Percentiles rank a stretch among this genome's conserved stretches.
Evolutionary conservation across 2,329 filamentous ascomycete genomes (phyloP).

Genomic region (Ceratocystis ficicola): DNA sequence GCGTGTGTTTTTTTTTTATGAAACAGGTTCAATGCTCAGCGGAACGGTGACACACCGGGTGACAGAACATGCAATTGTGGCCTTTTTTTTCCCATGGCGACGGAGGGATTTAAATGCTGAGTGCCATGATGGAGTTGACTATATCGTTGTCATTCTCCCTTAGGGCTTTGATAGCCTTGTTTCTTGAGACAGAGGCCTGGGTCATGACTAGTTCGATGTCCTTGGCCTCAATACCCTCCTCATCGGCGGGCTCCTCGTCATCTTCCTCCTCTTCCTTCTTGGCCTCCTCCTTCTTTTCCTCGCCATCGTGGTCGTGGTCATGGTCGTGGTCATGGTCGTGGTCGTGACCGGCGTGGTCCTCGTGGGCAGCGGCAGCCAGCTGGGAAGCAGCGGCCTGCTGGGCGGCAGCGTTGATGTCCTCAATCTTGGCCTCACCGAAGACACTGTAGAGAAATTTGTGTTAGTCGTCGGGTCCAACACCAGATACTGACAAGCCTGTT

Average conservation of each 20-base stretch:
- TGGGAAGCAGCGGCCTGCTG: slow-evolving; percentile 93
- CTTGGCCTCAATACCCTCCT: slow-evolving; percentile 90
- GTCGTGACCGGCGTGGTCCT: slow-evolving; percentile 50
- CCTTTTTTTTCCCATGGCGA: neutral
- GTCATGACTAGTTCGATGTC: slow-evolving; percentile 99
- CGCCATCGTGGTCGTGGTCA: slow-evolving; percentile 52
- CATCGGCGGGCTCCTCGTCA: slow-evolving; percentile 90
- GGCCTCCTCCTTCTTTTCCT: slow-evolving; percentile 80
- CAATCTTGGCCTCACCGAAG: slow-evolving; percentile 99
- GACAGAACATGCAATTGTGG: neutral
- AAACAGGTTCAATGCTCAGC: neutral
- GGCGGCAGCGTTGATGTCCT: slow-evolving; percentile 97
- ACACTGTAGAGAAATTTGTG: slow-evolving; percentile 48
- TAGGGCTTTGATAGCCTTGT: slow-evolving; percentile 97
- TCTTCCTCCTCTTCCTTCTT: slow-evolving; percentile 80
- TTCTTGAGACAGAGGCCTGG: slow-evolving; percentile 89
- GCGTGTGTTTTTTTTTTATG: neutral
- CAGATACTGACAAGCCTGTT: no score
- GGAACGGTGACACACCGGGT: neutral
- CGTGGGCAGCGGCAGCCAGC: slow-evolving; percentile 62
- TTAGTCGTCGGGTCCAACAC: no score
- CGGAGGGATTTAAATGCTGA: slow-evolving; percentile 55
- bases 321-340: slow-evolving; percentile 57
- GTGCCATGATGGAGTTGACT: slow-evolving; percentile 99
- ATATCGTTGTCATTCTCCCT: slow-evolving; percentile 99